A percentile compares a stretch with the other conserved stretches of the same genome.
Evolutionary conservation across 345 rosid genomes (phyloP).

Genomic region (Lumnitzera littorea): DNA sequence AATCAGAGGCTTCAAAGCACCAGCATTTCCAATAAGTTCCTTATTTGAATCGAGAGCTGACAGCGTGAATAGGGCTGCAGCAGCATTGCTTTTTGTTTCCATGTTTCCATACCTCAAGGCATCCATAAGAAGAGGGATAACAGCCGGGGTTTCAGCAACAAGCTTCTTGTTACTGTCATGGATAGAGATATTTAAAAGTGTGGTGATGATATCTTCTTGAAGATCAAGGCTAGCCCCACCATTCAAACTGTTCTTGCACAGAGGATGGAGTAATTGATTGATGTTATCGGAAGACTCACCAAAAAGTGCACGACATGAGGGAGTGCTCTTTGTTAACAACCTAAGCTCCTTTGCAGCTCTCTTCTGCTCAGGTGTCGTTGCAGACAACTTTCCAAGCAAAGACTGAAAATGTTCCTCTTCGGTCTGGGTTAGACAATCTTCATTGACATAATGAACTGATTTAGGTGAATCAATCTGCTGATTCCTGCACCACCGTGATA

Average conservation of each 20-base stretch:
- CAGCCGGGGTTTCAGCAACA: conserved; percentile 69
- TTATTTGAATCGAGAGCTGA: conserved; percentile 89
- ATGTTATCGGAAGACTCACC: conserved; percentile 56
- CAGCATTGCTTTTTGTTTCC: conserved; percentile 81
- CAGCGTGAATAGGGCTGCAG: conserved; percentile 82
- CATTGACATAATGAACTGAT: conserved; percentile 25
- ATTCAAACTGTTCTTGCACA: conserved; percentile 26
- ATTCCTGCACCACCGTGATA: conserved; percentile 70
- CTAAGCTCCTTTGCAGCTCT: conserved; percentile 82
- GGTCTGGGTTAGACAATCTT: conserved; percentile 46
- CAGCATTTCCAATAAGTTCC: conserved; percentile 63
- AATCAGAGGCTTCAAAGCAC: conserved; percentile 67
- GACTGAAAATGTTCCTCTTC: conserved; percentile 55
- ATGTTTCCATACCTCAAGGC: conserved; percentile 60
- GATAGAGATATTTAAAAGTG: conserved; percentile 78
- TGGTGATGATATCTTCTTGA: conserved; percentile 89
- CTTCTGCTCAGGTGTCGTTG: conserved; percentile 46
- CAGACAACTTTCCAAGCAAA: conserved; percentile 56
- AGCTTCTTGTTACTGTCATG: conserved; percentile 90
- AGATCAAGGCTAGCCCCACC: conserved; percentile 41
- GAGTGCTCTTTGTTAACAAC: conserved; percentile 51
- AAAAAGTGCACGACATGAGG: conserved; percentile 71
- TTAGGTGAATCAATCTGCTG: conserved; percentile 45
- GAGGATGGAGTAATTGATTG: conserved; percentile 54
- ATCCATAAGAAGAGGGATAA: conserved; percentile 67